These are phyloP conservation scores for Wallacemonas collosoma DNA, from an alignment of 208 protist species.

Conservation along the genomic window DNA sequence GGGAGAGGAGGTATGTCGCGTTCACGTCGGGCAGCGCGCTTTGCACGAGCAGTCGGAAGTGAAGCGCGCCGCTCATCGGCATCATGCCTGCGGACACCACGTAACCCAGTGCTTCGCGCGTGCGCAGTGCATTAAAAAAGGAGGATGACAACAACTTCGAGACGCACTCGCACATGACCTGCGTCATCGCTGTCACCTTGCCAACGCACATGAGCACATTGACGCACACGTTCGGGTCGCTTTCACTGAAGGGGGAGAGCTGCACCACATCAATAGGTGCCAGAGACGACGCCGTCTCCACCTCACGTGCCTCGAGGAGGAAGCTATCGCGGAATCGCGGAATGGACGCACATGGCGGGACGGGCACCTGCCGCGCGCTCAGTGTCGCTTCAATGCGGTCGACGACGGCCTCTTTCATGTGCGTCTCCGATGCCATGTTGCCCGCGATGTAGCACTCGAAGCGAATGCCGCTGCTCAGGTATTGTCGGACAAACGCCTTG, in stretches of 20 bases:
- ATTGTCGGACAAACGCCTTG: slow-evolving; percentile 48
- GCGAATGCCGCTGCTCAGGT: slow-evolving; percentile 47
- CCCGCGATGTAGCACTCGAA: slow-evolving; percentile 69
- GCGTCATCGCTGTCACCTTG: slow-evolving; percentile 39
- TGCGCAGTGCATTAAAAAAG: slow-evolving; percentile 82
- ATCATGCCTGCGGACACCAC: slow-evolving; percentile 45
- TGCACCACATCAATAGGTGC: slow-evolving; percentile 41
- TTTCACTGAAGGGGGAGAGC: slow-evolving; percentile 46
- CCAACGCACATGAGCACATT: slow-evolving; percentile 58
- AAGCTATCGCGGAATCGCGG: slow-evolving; percentile 60
- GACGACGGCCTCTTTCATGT: slow-evolving; percentile 32
- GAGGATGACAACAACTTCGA: slow-evolving; percentile 48
- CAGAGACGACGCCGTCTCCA: neutral
- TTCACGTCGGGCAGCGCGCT: slow-evolving; percentile 57
- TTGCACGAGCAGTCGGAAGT: slow-evolving; percentile 62
- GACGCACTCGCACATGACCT: slow-evolving; percentile 37
- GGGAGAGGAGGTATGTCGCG: slow-evolving; percentile 67
- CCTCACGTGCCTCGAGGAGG: slow-evolving; percentile 17
- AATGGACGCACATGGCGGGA: slow-evolving; percentile 28
- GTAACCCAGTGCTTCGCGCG: slow-evolving; percentile 80
- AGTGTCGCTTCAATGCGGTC: slow-evolving; percentile 39
- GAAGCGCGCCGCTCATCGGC: slow-evolving; percentile 24
- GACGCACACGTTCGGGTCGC: slow-evolving; percentile 55
- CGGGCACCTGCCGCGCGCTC: slow-evolving; percentile 18
- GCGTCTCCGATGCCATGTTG: slow-evolving; percentile 48